Evolutionary conservation across 2,329 filamentous ascomycete species (phyloP).

Genomic region (Verticillium tricorpus): DNA sequence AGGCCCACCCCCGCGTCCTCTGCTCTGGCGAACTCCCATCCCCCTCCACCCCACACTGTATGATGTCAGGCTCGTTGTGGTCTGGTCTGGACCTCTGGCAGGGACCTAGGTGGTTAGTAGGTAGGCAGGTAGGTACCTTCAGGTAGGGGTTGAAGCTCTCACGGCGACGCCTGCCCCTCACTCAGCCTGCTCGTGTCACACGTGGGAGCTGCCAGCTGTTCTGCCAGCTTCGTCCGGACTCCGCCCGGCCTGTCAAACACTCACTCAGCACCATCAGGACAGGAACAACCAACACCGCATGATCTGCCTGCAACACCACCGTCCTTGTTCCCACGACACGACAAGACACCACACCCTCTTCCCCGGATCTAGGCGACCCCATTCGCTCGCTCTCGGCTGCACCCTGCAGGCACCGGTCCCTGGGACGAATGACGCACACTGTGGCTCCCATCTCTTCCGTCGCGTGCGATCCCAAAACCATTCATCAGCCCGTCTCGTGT

Average conservation of each 20-base stretch:
- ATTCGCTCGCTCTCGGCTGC: not conserved
- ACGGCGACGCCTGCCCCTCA: not conserved
- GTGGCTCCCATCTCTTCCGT: not conserved
- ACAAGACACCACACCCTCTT: not conserved
- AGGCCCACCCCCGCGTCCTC: too few relatives aligned
- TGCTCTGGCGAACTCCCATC: too few relatives aligned
- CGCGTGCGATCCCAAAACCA: not conserved
- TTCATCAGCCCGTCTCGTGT: slow-evolving; percentile 2
- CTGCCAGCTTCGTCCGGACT: not conserved
- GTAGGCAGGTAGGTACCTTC: too few relatives aligned
- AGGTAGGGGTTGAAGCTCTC: not conserved
- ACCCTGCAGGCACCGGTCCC: not conserved
- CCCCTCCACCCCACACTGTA: not conserved
- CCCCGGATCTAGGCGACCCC: not conserved
- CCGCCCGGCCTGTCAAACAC: not conserved
- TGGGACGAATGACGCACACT: not conserved
- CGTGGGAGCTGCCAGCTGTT: not conserved
- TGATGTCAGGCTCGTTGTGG: not conserved
- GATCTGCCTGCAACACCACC: not conserved
- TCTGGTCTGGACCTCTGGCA: not conserved
- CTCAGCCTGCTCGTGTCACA: not conserved
- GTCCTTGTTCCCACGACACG: not conserved
- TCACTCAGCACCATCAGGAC: not conserved
- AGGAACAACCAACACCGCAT: not conserved
- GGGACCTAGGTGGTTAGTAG: too few relatives aligned